Percentiles rank a stretch among this genome's conserved stretches.
Conservation (phyloP, 2,329 filamentous ascomycete species). For the Phaeosphaeriaceae sp. region DNA sequence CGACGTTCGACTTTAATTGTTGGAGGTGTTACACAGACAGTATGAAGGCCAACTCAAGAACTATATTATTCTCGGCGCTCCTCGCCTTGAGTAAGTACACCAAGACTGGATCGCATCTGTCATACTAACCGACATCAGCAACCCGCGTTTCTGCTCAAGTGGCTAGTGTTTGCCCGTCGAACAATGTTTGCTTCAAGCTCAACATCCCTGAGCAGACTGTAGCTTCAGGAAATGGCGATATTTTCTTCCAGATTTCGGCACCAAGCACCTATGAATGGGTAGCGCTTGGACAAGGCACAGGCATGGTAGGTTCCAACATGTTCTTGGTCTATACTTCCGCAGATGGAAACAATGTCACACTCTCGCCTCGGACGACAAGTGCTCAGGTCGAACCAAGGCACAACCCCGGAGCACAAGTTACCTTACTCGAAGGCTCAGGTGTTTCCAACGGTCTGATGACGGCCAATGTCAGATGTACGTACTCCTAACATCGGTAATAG, state of each 20-base stretch:
- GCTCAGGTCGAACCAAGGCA: constrained; percentile 54
- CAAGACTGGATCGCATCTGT: background rate
- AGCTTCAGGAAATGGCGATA: constrained; percentile 58
- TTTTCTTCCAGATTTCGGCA: constrained; percentile 64
- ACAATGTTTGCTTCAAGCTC: constrained; percentile 56
- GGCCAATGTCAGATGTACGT: constrained; percentile 62
- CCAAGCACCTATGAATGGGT: constrained; percentile 62
- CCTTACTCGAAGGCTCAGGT: constrained; percentile 60
- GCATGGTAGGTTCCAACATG: constrained; percentile 64
- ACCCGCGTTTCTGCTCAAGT: constrained; percentile 39
- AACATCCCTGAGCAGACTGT: constrained; percentile 62
- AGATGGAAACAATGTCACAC: constrained; percentile 61
- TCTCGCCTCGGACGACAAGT: constrained; percentile 59
- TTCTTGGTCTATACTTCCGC: constrained; percentile 64
- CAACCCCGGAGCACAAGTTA: constrained; percentile 53
- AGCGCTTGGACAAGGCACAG: constrained; percentile 61
- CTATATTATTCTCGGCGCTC: constrained; percentile 25
- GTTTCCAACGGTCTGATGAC: constrained; percentile 60
- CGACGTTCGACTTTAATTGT: too few relatives aligned
- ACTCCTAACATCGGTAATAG: background rate
- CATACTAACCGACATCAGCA: constrained; percentile 29
- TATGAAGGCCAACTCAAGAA: constrained; percentile 19
- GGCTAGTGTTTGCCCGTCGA: constrained; percentile 33
- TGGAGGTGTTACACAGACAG: background rate
- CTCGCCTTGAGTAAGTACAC: constrained; percentile 34